Percentiles rank a stretch among this genome's conserved stretches.
Conservation (phyloP, 805 yeast species). For the Lachancea lanzarotensis region DNA sequence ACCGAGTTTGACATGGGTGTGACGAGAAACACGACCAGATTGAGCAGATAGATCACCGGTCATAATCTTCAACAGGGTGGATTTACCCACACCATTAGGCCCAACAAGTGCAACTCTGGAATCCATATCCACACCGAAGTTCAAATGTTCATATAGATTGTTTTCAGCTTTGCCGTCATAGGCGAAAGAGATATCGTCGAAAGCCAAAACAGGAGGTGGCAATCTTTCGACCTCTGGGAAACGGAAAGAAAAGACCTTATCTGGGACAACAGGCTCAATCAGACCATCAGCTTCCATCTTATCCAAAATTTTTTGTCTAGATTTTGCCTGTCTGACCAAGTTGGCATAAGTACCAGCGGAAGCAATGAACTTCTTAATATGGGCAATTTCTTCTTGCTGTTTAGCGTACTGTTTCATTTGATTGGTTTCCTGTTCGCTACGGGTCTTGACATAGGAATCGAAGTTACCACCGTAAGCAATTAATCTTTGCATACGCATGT, state of each 20-base stretch:
- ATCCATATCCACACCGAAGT: constrained; percentile 99
- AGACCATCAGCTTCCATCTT: constrained; percentile 99
- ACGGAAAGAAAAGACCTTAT: constrained; percentile 87
- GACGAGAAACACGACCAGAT: constrained; percentile 92
- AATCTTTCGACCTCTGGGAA: constrained; percentile 94
- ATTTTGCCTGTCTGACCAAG: constrained; percentile 96
- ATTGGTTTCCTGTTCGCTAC: constrained; percentile 88
- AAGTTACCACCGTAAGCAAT: constrained; percentile 93
- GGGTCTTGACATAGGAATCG: constrained; percentile 92
- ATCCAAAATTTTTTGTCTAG: constrained; percentile 97
- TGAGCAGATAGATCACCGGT: constrained; percentile 90
- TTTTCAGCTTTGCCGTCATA: constrained; percentile 80
- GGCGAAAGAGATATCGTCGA: constrained; percentile 89
- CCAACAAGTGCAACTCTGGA: constrained; percentile 97
- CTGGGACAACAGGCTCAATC: constrained; percentile 86
- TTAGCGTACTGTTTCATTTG: constrained; percentile 96
- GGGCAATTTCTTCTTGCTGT: constrained; percentile 98
- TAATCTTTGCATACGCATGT: constrained; percentile 82
- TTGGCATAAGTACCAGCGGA: constrained; percentile 99
- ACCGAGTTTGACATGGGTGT: constrained; percentile 95
- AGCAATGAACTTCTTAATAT: constrained; percentile 97
- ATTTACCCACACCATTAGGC: constrained; percentile 98
- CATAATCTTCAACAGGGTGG: constrained; percentile 91
- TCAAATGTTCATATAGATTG: constrained; percentile 82
- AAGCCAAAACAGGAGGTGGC: constrained; percentile 97